These are phyloP conservation scores for Serendipita sp. DNA, from an alignment of 768 basidiomycete species.

Conservation along the genomic window DNA sequence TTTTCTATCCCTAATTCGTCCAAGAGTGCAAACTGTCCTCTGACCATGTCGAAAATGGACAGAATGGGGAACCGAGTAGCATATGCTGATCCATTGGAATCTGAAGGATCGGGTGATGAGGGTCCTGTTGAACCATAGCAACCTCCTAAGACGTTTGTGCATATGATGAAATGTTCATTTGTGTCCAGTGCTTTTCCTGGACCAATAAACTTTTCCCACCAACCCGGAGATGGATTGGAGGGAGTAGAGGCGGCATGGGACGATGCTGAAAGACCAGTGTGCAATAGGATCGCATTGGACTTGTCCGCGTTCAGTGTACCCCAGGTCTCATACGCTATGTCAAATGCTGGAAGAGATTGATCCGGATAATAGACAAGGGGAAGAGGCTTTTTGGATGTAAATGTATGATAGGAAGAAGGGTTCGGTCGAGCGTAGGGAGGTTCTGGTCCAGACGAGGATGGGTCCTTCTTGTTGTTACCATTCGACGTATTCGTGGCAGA, in stretches of 20 bases:
- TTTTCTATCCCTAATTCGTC: slow-evolving; percentile 71
- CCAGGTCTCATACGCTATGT: slow-evolving; percentile 98
- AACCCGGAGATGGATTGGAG: slow-evolving; percentile 66
- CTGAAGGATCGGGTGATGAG: slow-evolving; percentile 53
- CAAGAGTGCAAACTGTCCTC: slow-evolving; percentile 75
- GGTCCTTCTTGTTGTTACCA: slow-evolving; percentile 12
- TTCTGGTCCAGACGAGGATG: slow-evolving; percentile 49
- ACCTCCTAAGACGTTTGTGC: slow-evolving; percentile 91
- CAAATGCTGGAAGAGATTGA: slow-evolving; percentile 45
- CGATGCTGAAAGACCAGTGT: slow-evolving; percentile 90
- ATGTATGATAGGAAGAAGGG: slow-evolving; percentile 55
- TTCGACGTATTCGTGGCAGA: slow-evolving; percentile 9
- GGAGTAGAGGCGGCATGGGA: slow-evolving; percentile 82
- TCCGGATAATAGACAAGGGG: slow-evolving; percentile 43
- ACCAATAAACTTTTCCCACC: slow-evolving; percentile 99
- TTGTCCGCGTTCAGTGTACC: slow-evolving; percentile 60
- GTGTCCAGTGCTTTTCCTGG: slow-evolving; percentile 91
- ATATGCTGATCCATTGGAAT: slow-evolving; percentile 46
- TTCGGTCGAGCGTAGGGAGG: slow-evolving; percentile 68
- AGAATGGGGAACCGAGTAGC: slow-evolving; percentile 85
- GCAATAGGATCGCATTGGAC: slow-evolving; percentile 86
- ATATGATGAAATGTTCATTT: slow-evolving; percentile 78
- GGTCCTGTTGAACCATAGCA: slow-evolving; percentile 98
- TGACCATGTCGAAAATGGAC: slow-evolving; percentile 94
- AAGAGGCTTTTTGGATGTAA: slow-evolving; percentile 46